Evolutionary conservation across 2,329 filamentous ascomycete genomes (phyloP).

Genomic region (Sporothrix globosa): DNA sequence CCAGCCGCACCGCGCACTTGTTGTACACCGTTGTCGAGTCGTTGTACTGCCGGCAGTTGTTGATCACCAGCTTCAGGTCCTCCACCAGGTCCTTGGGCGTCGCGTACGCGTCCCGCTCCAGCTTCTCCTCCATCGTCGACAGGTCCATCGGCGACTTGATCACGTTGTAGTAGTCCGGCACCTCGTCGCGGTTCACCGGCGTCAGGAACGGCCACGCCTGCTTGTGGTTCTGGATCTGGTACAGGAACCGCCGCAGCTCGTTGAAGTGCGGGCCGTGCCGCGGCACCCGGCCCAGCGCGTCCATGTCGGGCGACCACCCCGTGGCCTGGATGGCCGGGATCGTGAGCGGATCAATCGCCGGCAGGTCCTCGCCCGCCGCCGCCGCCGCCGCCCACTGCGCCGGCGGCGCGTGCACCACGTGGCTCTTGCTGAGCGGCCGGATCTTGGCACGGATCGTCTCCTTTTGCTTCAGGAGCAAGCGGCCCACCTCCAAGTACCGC

Average conservation of each 20-base stretch:
- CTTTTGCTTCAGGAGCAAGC: constrained; percentile 97
- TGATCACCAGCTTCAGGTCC: constrained; percentile 86
- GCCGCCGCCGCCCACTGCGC: constrained; percentile 69
- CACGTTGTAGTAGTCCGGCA: constrained; percentile 96
- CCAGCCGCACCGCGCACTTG: constrained; percentile 90
- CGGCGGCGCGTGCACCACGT: constrained; percentile 85
- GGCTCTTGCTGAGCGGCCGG: constrained; percentile 82
- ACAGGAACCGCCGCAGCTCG: constrained; percentile 86
- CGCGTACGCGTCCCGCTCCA: constrained; percentile 89
- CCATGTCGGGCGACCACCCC: constrained; percentile 97
- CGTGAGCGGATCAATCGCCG: constrained; percentile 77
- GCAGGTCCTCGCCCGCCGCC: neutral
- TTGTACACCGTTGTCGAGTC: constrained; percentile 93
- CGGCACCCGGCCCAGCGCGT: constrained; percentile 90
- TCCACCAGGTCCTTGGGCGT: constrained; percentile 89
- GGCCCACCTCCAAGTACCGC: constrained; percentile 87
- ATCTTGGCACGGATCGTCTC: constrained; percentile 95
- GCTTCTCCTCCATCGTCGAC: constrained; percentile 93
- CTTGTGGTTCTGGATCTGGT: constrained; percentile 91
- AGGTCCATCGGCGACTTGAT: constrained; percentile 98
- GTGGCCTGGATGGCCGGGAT: constrained; percentile 89
- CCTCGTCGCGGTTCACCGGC: constrained; percentile 93
- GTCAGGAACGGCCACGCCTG: constrained; percentile 93
- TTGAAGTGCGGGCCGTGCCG: constrained; percentile 97
- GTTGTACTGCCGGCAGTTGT: constrained; percentile 96